Evolutionary conservation across 108 stramenopile species (phyloP).

Genomic region (Cyclotella atomus): DNA sequence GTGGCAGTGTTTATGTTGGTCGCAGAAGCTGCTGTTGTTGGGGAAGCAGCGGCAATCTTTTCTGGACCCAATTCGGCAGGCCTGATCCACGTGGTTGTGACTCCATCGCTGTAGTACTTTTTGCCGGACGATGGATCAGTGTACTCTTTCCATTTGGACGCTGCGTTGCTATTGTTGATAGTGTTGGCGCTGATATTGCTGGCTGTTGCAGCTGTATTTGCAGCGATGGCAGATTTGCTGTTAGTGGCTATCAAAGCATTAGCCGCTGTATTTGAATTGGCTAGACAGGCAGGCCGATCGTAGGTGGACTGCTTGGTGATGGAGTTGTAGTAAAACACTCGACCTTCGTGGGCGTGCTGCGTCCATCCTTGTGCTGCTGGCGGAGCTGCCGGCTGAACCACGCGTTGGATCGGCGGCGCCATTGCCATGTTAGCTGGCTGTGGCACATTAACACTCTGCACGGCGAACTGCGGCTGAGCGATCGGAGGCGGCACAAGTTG

Average conservation of each 20-base stretch:
- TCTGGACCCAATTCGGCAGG: conserved; percentile 54
- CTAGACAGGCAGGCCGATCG: conserved; percentile 60
- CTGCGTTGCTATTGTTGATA: background rate
- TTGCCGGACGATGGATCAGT: conserved; percentile 68
- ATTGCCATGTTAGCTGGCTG: too few species aligned
- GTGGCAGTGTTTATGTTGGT: conserved; percentile 29
- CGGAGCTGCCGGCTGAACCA: too few species aligned
- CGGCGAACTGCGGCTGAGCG: too few species aligned
- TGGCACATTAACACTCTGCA: too few species aligned
- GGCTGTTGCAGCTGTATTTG: too few species aligned
- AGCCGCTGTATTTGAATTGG: conserved; percentile 9
- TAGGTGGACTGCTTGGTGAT: conserved; percentile 65
- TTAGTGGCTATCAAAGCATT: background rate
- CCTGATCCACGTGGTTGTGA: conserved; percentile 78
- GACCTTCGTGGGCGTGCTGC: conserved; percentile 61
- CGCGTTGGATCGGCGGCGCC: too few species aligned
- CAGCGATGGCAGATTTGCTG: too few species aligned
- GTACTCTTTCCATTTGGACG: conserved; percentile 66
- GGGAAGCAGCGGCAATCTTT: too few species aligned
- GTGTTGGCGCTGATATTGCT: too few species aligned
- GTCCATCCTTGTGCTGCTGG: conserved; percentile 58
- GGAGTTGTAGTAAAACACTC: conserved; percentile 73
- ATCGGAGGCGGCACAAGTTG: background rate
- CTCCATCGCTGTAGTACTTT: conserved; percentile 84
- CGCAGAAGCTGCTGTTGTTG: background rate